Conservation (phyloP, 805 yeast genomes). For the Candida cerambycidarum region DNA sequence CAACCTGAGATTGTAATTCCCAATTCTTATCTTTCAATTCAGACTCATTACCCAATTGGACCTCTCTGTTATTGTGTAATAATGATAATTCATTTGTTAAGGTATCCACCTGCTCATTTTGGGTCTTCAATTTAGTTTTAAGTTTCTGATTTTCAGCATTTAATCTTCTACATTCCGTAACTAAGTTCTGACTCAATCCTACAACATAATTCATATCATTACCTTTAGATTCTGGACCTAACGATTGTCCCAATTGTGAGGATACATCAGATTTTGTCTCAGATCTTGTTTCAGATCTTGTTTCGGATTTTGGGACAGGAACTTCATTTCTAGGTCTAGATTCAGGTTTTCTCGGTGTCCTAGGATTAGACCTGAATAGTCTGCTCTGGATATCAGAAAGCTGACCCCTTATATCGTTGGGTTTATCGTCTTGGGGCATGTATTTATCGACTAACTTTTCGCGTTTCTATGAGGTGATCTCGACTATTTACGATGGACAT, state of each 20-base stretch:
- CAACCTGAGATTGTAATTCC: conserved; percentile 59
- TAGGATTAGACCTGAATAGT: conserved; percentile 23
- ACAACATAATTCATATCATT: conserved; percentile 72
- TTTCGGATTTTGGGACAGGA: conserved; percentile 4
- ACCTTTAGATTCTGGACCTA: conserved; percentile 47
- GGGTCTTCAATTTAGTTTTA: conserved; percentile 40
- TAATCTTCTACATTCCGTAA: conserved; percentile 67
- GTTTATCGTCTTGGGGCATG: conserved; percentile 15
- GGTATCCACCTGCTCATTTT: conserved; percentile 43
- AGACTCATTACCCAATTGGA: conserved; percentile 44
- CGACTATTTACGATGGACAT: no score
- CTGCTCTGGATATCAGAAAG: conserved; percentile 38
- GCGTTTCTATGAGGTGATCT: conserved; percentile 1
- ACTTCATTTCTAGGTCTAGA: no score
- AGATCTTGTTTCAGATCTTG: conserved; percentile 13
- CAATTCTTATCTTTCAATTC: conserved; percentile 59
- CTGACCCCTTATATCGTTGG: conserved; percentile 36
- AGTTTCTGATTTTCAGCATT: conserved; percentile 60
- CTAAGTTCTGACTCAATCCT: conserved; percentile 69
- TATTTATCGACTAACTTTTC: conserved; percentile 6
- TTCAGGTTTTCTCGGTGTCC: conserved; percentile 11
- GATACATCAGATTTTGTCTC: conserved; percentile 20
- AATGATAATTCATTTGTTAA: conserved; percentile 35
- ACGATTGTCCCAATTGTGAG: conserved; percentile 15
- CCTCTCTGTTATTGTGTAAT: conserved; percentile 32